Evolutionary conservation across 805 yeast species (phyloP).

Genomic region (Metschnikowia bowlesiae): DNA sequence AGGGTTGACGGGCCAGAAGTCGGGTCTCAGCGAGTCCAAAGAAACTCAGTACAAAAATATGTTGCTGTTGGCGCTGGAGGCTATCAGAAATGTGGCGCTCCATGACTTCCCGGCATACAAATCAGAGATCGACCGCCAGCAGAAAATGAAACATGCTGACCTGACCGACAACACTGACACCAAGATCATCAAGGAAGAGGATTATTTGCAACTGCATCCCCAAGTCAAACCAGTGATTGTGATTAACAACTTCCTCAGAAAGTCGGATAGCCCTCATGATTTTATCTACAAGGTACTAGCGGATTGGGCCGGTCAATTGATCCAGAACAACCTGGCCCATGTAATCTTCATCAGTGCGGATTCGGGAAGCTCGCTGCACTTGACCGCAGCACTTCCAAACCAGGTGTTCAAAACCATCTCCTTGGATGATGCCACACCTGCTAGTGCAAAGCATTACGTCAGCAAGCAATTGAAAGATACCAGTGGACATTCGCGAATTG

Average conservation of each 20-base stretch:
- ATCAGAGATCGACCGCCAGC: conserved; percentile 19
- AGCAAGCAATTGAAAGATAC: conserved; percentile 43
- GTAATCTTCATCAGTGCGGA: conserved; percentile 87
- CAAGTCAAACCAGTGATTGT: conserved; percentile 82
- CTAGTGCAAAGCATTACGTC: conserved; percentile 69
- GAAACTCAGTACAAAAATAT: conserved; percentile 80
- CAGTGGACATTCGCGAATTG: conserved; percentile 37
- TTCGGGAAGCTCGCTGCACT: conserved; percentile 64
- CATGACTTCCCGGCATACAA: conserved; percentile 29
- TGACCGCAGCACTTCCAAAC: conserved; percentile 74
- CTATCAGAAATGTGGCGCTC: conserved; percentile 61
- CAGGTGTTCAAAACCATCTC: conserved; percentile 75
- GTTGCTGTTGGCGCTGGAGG: conserved; percentile 64
- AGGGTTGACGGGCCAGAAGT: conserved; percentile 90
- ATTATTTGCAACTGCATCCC: conserved; percentile 79
- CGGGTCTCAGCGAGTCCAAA: conserved; percentile 79
- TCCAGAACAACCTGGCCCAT: conserved; percentile 79
- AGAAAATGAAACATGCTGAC: conserved; percentile 10
- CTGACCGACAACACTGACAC: conserved; percentile 15
- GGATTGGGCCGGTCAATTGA: conserved; percentile 82
- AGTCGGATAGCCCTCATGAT: conserved; percentile 46
- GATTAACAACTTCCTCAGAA: conserved; percentile 65
- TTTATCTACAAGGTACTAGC: conserved; percentile 71
- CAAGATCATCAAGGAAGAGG: conserved; percentile 58
- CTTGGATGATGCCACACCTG: conserved; percentile 75